Evolutionary conservation across 495 filamentous ascomycete genomes (phyloP).

Genomic region (Aspergillus olivimuriae): DNA sequence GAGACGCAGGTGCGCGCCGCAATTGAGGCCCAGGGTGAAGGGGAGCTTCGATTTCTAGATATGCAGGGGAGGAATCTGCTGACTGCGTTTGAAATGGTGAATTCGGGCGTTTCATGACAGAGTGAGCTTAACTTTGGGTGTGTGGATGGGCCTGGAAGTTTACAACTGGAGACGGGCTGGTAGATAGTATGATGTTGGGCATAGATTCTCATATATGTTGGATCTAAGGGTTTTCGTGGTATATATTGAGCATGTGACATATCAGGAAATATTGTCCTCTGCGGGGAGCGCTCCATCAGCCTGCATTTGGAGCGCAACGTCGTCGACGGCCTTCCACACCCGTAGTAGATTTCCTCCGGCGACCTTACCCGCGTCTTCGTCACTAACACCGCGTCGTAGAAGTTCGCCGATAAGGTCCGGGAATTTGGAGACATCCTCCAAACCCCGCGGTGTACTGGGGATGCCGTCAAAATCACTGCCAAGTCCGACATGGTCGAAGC

Average conservation of each 20-base stretch:
- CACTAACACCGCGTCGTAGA: slow-evolving; percentile 58
- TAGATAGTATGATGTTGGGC: too few relatives aligned
- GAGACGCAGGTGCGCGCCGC: slow-evolving; percentile 30
- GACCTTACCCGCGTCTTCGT: slow-evolving; percentile 59
- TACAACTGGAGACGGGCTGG: too few relatives aligned
- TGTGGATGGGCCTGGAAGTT: background rate
- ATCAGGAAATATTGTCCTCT: slow-evolving; percentile 51
- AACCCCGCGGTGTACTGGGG: slow-evolving; percentile 34
- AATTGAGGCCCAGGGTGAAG: slow-evolving; percentile 14
- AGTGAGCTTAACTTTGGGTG: background rate
- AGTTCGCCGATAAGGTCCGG: slow-evolving; percentile 74
- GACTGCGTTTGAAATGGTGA: slow-evolving; percentile 13
- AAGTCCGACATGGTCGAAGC: slow-evolving; percentile 55
- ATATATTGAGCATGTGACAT: too few relatives aligned
- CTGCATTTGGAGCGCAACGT: slow-evolving; percentile 57
- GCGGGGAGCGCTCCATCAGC: slow-evolving; percentile 49
- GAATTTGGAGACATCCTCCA: slow-evolving; percentile 77
- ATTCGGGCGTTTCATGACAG: background rate
- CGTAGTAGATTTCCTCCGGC: slow-evolving; percentile 69
- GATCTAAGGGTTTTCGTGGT: background rate
- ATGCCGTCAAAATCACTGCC: slow-evolving; percentile 64
- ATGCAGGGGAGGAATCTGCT: slow-evolving; percentile 10
- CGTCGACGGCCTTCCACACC: slow-evolving; percentile 69
- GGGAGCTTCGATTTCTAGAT: slow-evolving; percentile 12
- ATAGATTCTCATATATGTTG: too few relatives aligned